Evolutionary conservation across 768 basidiomycete genomes (phyloP).

Genomic region (Xerocomellus amylosporus): DNA sequence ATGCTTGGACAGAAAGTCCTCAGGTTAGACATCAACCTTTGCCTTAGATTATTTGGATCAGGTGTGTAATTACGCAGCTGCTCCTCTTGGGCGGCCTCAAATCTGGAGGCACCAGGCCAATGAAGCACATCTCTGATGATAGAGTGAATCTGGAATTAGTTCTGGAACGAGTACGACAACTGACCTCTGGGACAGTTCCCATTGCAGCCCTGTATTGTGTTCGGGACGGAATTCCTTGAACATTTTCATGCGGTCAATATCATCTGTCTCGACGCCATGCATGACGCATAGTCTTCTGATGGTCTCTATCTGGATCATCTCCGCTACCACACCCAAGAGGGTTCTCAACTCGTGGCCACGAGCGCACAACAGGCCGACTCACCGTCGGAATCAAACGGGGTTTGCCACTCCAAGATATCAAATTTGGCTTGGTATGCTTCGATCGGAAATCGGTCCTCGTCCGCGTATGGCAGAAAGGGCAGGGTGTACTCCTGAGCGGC

Average conservation of each 20-base stretch:
- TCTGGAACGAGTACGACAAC: neutral
- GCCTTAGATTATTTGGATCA: constrained; percentile 27
- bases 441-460: constrained; percentile 40
- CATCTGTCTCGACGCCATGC: constrained; percentile 29
- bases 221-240: constrained; percentile 23
- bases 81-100: neutral
- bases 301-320: constrained; percentile 48
- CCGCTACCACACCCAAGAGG: constrained; percentile 32
- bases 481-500: neutral
- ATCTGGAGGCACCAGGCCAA: constrained; percentile 33
- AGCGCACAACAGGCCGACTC: constrained; percentile 17
- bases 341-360: neutral
- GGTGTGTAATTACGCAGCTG: constrained; percentile 13
- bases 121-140: constrained; percentile 37
- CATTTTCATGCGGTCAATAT: constrained; percentile 38
- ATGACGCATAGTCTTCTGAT: constrained; percentile 36
- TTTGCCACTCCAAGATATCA: constrained; percentile 35
- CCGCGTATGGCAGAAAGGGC: constrained; percentile 46
- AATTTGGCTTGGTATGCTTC: constrained; percentile 30
- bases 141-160: neutral
- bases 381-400: constrained; percentile 50
- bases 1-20: constrained; percentile 45
- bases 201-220: constrained; percentile 39
- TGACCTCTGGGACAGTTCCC: constrained; percentile 44
- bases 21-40: constrained; percentile 33